These are phyloP conservation scores for Alternaria metachromatica DNA, from an alignment of 2,329 filamentous ascomycete genomes.

Conservation along the genomic window DNA sequence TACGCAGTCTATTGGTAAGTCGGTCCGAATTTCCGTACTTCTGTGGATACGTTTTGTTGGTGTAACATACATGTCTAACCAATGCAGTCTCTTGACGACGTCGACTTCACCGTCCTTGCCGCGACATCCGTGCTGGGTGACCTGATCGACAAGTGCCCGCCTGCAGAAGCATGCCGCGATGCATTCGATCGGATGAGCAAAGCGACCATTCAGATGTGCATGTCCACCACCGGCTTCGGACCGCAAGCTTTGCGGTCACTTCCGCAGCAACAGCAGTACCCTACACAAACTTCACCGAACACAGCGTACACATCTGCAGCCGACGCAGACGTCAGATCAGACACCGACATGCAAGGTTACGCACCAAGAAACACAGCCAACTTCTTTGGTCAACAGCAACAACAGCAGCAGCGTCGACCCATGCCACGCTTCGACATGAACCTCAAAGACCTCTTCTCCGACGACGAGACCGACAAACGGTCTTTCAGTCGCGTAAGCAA, in stretches of 20 bases:
- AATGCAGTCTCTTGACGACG: slow-evolving; percentile 80
- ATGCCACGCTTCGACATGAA: slow-evolving; percentile 64
- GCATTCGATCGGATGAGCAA: slow-evolving; percentile 95
- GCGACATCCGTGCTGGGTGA: slow-evolving; percentile 92
- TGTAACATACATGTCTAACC: slow-evolving; percentile 11
- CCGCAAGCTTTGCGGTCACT: slow-evolving; percentile 41
- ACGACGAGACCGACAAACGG: slow-evolving; percentile 49
- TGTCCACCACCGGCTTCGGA: slow-evolving; percentile 84
- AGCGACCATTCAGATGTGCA: slow-evolving; percentile 93
- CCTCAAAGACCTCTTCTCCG: slow-evolving; percentile 47
- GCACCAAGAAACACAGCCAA: slow-evolving; percentile 16
- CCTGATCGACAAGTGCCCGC: slow-evolving; percentile 91
- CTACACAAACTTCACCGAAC: slow-evolving; percentile 28
- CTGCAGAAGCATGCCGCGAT: slow-evolving; percentile 91
- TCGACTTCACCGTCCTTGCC: slow-evolving; percentile 94
- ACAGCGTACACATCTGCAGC: slow-evolving; percentile 37
- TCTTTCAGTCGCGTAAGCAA: slow-evolving; percentile 48
- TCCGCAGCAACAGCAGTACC: slow-evolving; percentile 25
- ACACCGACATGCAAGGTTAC: slow-evolving; percentile 43
- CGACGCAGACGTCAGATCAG: slow-evolving; percentile 42
- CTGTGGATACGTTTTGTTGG: neutral
- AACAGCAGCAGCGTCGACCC: slow-evolving; percentile 46
- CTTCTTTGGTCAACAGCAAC: slow-evolving; percentile 24
- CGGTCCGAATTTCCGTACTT: neutral
- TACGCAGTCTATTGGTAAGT: slow-evolving; percentile 83